Percentiles rank a stretch among this genome's conserved stretches.
Conservation (phyloP, 2,329 filamentous ascomycete species). For the Alternaria panax region DNA sequence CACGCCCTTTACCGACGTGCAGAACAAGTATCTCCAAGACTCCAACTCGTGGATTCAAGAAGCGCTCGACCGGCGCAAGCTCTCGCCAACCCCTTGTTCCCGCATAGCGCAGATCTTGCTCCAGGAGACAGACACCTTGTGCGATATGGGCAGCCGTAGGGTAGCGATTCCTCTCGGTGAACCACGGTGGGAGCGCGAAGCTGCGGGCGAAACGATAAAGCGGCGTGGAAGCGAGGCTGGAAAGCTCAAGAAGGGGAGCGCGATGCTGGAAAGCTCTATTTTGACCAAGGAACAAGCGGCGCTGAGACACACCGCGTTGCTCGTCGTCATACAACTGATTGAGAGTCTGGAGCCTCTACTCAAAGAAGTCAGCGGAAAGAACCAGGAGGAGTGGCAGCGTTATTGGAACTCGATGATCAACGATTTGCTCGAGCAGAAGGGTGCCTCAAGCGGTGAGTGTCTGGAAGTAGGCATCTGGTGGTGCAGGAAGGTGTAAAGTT, state of each 20-base stretch:
- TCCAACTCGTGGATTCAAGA: slow-evolving; percentile 84
- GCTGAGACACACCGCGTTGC: slow-evolving; percentile 78
- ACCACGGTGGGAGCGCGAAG: slow-evolving; percentile 85
- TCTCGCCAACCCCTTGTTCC: slow-evolving; percentile 80
- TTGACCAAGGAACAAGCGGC: slow-evolving; percentile 75
- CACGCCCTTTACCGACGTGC: slow-evolving; percentile 79
- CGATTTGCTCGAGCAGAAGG: slow-evolving; percentile 79
- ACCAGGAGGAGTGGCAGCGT: slow-evolving; percentile 88
- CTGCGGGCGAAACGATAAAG: slow-evolving; percentile 53
- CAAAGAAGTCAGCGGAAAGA: slow-evolving; percentile 83
- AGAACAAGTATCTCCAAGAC: slow-evolving; percentile 82
- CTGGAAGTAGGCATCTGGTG: slow-evolving; percentile 73
- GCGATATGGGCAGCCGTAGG: slow-evolving; percentile 74
- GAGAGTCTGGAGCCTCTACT: slow-evolving; percentile 84
- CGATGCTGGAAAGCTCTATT: slow-evolving; percentile 53
- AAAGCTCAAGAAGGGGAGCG: slow-evolving; percentile 45
- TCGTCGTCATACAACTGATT: slow-evolving; percentile 82
- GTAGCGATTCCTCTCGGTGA: slow-evolving; percentile 88
- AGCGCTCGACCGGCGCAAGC: slow-evolving; percentile 73
- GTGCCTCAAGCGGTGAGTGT: slow-evolving; percentile 84
- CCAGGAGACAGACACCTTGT: slow-evolving; percentile 78
- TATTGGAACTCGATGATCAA: slow-evolving; percentile 90
- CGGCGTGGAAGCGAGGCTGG: slow-evolving; percentile 63
- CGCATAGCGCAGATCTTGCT: slow-evolving; percentile 77
- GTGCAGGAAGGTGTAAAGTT: slow-evolving; percentile 62